Evolutionary conservation across 495 filamentous ascomycete genomes (phyloP).

Genomic region (Penicillium canariense): DNA sequence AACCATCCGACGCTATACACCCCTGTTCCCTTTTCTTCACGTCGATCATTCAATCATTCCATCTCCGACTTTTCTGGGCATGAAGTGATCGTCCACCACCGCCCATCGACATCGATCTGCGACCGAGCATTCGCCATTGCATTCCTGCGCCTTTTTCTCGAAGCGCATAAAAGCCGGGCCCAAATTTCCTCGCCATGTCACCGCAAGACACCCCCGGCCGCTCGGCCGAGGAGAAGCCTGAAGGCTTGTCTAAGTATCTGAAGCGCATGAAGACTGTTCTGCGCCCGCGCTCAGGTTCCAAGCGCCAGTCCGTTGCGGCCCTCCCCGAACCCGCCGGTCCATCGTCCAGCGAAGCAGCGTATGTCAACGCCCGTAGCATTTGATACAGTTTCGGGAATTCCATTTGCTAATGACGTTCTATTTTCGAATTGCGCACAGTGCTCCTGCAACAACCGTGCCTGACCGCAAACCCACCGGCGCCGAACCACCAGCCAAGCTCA

Average conservation of each 20-base stretch:
- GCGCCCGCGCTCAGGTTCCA: constrained; percentile 49
- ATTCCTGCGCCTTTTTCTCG: constrained; percentile 18
- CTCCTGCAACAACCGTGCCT: constrained; percentile 15
- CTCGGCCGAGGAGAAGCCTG: constrained; percentile 51
- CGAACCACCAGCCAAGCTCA: constrained; percentile 28
- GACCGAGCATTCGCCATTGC: constrained; percentile 14
- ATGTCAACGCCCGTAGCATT: too few relatives aligned
- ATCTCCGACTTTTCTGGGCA: too few relatives aligned
- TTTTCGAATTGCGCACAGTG: constrained; percentile 7
- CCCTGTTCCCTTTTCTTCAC: too few relatives aligned
- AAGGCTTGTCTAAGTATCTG: constrained; percentile 60
- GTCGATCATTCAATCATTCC: too few relatives aligned
- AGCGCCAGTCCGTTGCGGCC: constrained; percentile 33
- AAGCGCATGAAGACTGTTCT: constrained; percentile 63
- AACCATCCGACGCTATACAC: too few relatives aligned
- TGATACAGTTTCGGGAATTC: background rate
- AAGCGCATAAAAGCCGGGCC: constrained; percentile 1
- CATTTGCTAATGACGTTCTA: background rate
- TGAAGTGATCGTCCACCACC: constrained; percentile 9
- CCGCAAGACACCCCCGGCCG: constrained; percentile 19
- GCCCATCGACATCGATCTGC: constrained; percentile 13
- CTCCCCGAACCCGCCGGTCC: constrained; percentile 6
- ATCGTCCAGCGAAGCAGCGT: constrained; percentile 28
- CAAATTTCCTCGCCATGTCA: constrained; percentile 26
- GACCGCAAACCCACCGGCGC: constrained; percentile 15